Base-by-base conservation (phyloP, 2,329 filamentous ascomycete species). In the Leptodontidium sp. region DNA sequence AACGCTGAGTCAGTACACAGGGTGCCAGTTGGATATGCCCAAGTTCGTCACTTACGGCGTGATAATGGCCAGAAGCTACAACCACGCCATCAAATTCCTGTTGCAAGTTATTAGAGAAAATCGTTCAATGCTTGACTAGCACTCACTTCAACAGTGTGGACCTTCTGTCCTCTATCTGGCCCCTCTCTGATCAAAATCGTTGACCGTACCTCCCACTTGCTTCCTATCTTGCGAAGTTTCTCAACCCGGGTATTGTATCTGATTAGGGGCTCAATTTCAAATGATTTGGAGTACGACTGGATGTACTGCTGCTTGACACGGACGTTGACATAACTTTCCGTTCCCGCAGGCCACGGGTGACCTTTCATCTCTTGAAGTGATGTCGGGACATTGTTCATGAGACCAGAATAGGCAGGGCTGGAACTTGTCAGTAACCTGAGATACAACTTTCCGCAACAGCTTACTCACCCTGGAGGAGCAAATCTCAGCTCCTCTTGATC, bases 11-110 rank as follows among this genome's bases (percentile, higher is more conserved):
- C 55, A 58, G 21, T 50, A 4, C n/a, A 38, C 5, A 40, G n/a
- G 21, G 8, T 15, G 14, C 2, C 15, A 15, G 11, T 29, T 12
- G 50, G 15, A 26, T 32, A 4, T 11, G n/a, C 6, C 26, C 47
- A 24, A 15, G n/a, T 38, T 11, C 35, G n/a, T 43, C 9, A 43
- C 35, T 6, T 40, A 58, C 55, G 2, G 55, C 55, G 71, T 87
- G 86, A 74, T 91, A 92, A 77, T 93, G 90, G 0, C 91, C 91
- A 35, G 84, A 88, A 0, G 90, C 88, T 2, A 91, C 86, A 0
- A 92, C 85, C 0, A 93, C 82, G 0, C 88, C 87, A 75, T 93
- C 90, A 71, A 96, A 87, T 15, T 64, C 68, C 73, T 75, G 15
- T 3, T 17, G 14, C 1, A 24, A 21, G 55, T 73, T 12, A 70